Base-by-base conservation (phyloP, 352 stramenopile genomes). In the Globisporangium paroecandrum region DNA sequence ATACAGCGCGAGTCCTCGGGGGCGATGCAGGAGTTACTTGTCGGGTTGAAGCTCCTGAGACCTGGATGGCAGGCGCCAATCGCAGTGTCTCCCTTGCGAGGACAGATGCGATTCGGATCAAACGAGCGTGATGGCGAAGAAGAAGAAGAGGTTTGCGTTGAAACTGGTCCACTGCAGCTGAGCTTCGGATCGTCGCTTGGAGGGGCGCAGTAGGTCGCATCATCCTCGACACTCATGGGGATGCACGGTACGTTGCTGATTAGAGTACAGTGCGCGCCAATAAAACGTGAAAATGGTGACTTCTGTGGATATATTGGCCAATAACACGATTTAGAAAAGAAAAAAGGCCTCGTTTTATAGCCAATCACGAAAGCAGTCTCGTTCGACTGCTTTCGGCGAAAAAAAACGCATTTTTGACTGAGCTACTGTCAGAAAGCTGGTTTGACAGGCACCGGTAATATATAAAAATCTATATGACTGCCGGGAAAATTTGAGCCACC, bases 71-170 rank as follows among this genome's bases (percentile, higher is more conserved):
- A 61, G 9, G 18, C 20, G n/a, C 9, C 20, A 9, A 61, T 61
- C 3, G 56, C 56, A 47, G 20, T 22, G 56, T 32, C 56, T 61
- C 56, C 56, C 20, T 61, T 61, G 29, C 32, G 56, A 61, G 56
- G 56, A 29, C 56, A 61, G 32, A 29, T 61, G 29, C 56, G 56
- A 22, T 29, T 61, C 32, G 36, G 29, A n/a, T 20, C 27, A 15
- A 60, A 10, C 4, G 47, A 55, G 47, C 3, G 13, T 25, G 8
- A 27, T 25, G 20, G 5, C n/a, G 18, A 43, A 4, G 53, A 29
- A 13, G 53, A 29, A 13, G 56, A 29, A 13, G 56, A 61, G 29
- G 10, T n/a, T 60, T 43, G 55, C 27, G 7, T 60, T 43, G 55
- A 13, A 20, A 22, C 56, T 47, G 32, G 20, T 27, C 56, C 56